Conservation (phyloP, 2,329 filamentous ascomycete genomes). For the Talaromyces islandicus region DNA sequence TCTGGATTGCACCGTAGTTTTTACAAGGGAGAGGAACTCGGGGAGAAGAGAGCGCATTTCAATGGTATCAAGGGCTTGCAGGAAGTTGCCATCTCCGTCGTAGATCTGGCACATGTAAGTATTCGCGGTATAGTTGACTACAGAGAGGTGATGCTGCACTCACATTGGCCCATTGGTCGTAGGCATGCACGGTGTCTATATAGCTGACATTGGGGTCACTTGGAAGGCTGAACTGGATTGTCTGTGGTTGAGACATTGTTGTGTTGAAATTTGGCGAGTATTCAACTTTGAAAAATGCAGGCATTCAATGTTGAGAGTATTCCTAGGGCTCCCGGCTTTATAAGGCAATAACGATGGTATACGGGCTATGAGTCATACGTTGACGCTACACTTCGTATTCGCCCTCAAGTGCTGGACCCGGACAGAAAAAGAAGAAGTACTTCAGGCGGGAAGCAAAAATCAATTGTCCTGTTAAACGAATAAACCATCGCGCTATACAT, state of each 20-base stretch:
- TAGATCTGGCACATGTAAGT: slow-evolving; percentile 44
- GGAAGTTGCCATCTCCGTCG: slow-evolving; percentile 61
- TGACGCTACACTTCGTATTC: background rate
- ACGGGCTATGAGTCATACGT: background rate
- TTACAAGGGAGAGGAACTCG: slow-evolving; percentile 31
- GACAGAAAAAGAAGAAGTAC: too few relatives aligned
- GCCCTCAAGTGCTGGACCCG: background rate
- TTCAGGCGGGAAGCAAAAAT: background rate
- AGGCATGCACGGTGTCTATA: slow-evolving; percentile 30
- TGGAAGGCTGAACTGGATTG: slow-evolving; percentile 6
- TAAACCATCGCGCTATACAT: background rate
- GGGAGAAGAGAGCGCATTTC: slow-evolving; percentile 50
- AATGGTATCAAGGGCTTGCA: slow-evolving; percentile 57
- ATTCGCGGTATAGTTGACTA: too few relatives aligned
- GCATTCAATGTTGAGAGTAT: background rate
- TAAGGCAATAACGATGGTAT: background rate
- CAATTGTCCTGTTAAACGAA: background rate
- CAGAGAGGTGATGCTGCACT: too few relatives aligned
- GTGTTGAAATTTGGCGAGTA: background rate
- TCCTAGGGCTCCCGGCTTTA: background rate
- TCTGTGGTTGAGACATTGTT: slow-evolving; percentile 8
- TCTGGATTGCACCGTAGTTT: background rate
- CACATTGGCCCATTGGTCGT: slow-evolving; percentile 34
- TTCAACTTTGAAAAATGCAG: background rate
- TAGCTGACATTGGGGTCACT: slow-evolving; percentile 15